A percentile compares a stretch with the other conserved stretches of the same genome.
phyloP scores from a whole-genome alignment of 2,329 filamentous ascomycete genomes.

The Diaporthe nobilis region DNA sequence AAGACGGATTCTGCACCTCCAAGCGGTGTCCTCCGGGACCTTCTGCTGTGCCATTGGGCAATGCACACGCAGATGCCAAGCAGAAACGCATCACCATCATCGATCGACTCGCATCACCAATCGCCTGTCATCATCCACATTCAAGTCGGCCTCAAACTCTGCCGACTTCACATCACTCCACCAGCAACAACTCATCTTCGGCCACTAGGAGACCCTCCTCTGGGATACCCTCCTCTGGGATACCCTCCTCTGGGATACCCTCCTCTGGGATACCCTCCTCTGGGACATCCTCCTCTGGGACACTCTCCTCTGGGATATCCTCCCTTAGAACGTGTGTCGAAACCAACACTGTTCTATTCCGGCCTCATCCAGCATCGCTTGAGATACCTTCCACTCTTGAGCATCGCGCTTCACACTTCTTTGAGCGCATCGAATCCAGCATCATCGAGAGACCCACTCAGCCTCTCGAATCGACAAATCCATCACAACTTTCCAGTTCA shows the following conservation, averaged over 20 bases:
- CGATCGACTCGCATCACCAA: conserved; percentile 21
- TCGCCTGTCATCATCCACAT: neutral
- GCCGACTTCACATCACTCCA: neutral
- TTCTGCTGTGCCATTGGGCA: conserved; percentile 31
- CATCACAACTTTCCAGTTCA: neutral
- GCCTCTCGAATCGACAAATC: conserved; percentile 1
- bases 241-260: no score
- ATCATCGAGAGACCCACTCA: neutral
- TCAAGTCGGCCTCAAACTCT: neutral
- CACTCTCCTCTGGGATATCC: no score
- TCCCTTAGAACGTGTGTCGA: neutral
- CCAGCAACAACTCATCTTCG: neutral
- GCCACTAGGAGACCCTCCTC: neutral
- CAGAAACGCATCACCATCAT: conserved; percentile 29
- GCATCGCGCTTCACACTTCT: conserved; percentile 1
- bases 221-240: no score
- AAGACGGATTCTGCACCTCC: conserved; percentile 39
- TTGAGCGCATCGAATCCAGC: neutral
- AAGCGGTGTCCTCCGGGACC: conserved; percentile 38
- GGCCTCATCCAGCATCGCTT: conserved; percentile 6
- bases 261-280: no score
- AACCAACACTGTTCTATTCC: neutral
- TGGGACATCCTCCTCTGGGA: no score
- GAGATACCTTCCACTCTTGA: conserved; percentile 12
- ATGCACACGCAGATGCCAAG: conserved; percentile 30